These are phyloP conservation scores for Thymus quinquecostatus DNA, from an alignment of 257 asterid genomes.

Conservation along the genomic window DNA sequence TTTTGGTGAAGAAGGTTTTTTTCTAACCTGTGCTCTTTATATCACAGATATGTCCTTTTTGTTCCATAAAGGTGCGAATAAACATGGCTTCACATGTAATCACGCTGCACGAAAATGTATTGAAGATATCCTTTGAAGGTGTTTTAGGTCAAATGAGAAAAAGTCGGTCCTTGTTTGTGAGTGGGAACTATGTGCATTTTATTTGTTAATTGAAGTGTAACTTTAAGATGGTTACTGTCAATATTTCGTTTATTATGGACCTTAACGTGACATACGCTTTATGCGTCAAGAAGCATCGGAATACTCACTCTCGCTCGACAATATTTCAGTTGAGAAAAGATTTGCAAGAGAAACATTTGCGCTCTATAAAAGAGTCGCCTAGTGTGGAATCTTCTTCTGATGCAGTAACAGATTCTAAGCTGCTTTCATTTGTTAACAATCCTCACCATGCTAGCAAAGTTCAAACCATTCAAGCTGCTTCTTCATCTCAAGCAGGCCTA, in stretches of 20 bases:
- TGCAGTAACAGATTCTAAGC: slow-evolving; percentile 59
- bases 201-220: background rate
- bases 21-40: slow-evolving; percentile 26
- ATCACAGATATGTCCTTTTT: slow-evolving; percentile 91
- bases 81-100: slow-evolving; percentile 91
- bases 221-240: slow-evolving; percentile 16
- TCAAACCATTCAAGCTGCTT: slow-evolving; percentile 39
- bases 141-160: background rate
- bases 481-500: slow-evolving; percentile 48
- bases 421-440: slow-evolving; percentile 69
- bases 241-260: slow-evolving; percentile 35
- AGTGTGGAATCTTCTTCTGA: slow-evolving; percentile 49
- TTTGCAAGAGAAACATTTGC: slow-evolving; percentile 60
- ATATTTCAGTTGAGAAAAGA: slow-evolving; percentile 64
- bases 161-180: background rate
- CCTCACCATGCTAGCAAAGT: slow-evolving; percentile 47
- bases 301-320: slow-evolving; percentile 55
- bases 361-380: slow-evolving; percentile 51
- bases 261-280: slow-evolving; percentile 53
- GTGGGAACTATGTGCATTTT: background rate
- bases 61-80: slow-evolving; percentile 63
- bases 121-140: slow-evolving; percentile 83
- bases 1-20: background rate
- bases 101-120: slow-evolving; percentile 67
- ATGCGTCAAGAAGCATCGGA: slow-evolving; percentile 61